Evolutionary conservation across 177 flowering plant genomes (phyloP), one percentile per base, ranked within the genome.

Genomic region (Tripterygium wilfordii): DNA sequence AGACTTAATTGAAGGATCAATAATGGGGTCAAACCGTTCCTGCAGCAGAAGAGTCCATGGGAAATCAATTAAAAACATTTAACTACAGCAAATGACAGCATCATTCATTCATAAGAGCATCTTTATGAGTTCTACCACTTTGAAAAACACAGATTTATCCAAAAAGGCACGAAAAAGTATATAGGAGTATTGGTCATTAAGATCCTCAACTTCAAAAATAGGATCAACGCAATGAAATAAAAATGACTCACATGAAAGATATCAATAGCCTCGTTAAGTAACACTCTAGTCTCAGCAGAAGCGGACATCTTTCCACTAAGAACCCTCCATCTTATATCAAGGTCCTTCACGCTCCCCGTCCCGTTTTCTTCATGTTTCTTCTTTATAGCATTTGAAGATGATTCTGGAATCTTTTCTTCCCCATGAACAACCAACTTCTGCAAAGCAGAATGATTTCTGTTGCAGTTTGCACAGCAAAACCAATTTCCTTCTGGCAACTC

Each of bases 11-110:
- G 53, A 60, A 42, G 69, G 36, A 35, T 83, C 82, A 46, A 61
- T 62, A 32, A 90, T 90, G 4, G 96, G 89, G 56, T 71, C 86
- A 74, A 94, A 94, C 5, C 70, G 61, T 20, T 87, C 96, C 97
- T 89, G 63, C n/a, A n/a, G n/a, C n/a, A n/a, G n/a, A n/a, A n/a
- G n/a, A n/a, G n/a, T n/a, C n/a, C n/a, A n/a, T n/a, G n/a, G n/a
- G n/a, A 16, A 49, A 10, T 14, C 20, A 13, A 40, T n/a, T n/a
- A n/a, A n/a, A n/a, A 21, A 4, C 39, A 25, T 9, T 31, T 7
- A 48, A 30, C 23, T 4, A 24, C 3, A 36, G 7, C 1, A 41
- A 42, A 10, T 16, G 8, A 26, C 17, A 17, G n/a, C n/a, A n/a
- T n/a, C n/a, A n/a, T n/a, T n/a, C n/a, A n/a, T n/a, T n/a, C n/a